These are phyloP conservation scores for Colletotrichum lentis DNA, from an alignment of 2,329 filamentous ascomycete genomes.

Conservation along the genomic window DNA sequence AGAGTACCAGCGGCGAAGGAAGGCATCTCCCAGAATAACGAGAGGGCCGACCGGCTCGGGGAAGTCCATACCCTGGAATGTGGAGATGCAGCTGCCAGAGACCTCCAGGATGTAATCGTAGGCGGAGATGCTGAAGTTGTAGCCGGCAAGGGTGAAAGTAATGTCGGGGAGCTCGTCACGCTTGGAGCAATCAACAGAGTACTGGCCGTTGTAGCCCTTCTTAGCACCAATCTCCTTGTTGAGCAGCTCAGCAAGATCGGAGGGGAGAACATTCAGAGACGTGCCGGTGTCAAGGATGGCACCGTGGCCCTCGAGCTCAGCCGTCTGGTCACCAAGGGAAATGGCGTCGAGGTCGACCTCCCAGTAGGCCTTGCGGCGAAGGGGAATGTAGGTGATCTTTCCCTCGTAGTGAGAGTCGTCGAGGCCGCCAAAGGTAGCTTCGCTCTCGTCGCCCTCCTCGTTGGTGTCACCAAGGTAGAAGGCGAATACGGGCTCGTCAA, in stretches of 20 bases:
- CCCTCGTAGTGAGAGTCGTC: constrained; percentile 83
- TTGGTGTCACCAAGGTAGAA: constrained; percentile 90
- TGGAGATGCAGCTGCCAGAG: constrained; percentile 93
- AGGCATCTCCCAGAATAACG: constrained; percentile 90
- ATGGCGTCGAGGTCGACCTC: constrained; percentile 96
- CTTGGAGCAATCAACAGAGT: constrained; percentile 88
- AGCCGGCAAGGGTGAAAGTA: constrained; percentile 86
- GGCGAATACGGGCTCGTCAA: constrained; percentile 93
- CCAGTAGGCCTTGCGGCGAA: constrained; percentile 99
- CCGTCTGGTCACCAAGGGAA: constrained; percentile 83
- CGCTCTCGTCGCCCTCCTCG: constrained; percentile 75
- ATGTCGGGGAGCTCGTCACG: constrained; percentile 86
- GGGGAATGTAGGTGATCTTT: constrained; percentile 89
- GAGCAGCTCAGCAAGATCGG: constrained; percentile 89
- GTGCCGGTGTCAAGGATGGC: constrained; percentile 98
- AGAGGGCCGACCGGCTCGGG: constrained; percentile 88
- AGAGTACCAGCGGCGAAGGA: constrained; percentile 88
- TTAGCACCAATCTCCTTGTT: constrained; percentile 98
- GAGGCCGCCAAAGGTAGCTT: constrained; percentile 88
- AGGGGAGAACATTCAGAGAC: constrained; percentile 94
- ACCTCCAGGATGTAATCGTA: constrained; percentile 97
- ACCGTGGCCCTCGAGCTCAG: constrained; percentile 92
- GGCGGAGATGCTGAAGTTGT: constrained; percentile 89
- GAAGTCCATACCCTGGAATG: constrained; percentile 97
- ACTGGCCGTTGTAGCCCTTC: constrained; percentile 97